Percentiles rank a stretch among this genome's conserved stretches.
These are phyloP conservation scores for Acacia concinna DNA, from an alignment of 331 rosid genomes.

Conservation along the genomic window DNA sequence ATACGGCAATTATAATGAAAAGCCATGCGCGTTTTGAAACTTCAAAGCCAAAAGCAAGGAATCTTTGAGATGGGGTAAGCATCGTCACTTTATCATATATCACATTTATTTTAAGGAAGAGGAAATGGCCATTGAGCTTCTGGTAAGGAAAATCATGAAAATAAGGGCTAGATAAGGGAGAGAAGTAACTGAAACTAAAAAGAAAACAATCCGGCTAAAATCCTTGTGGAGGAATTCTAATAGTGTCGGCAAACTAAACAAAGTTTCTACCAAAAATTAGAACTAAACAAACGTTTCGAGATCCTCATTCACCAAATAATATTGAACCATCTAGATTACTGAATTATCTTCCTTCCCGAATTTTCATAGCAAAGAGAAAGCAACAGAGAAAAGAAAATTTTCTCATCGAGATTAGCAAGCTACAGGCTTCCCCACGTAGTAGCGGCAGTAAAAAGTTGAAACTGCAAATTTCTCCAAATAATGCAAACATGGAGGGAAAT, in stretches of 20 bases:
- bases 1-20: slow-evolving; percentile 14
- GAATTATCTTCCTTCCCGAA: slow-evolving; percentile 12
- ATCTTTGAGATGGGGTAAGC: background rate
- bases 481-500: slow-evolving; percentile 2
- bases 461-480: slow-evolving; percentile 10
- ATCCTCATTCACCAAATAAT: slow-evolving; percentile 16
- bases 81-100: background rate
- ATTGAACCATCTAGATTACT: slow-evolving; percentile 18
- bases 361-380: slow-evolving; percentile 25
- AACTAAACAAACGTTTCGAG: slow-evolving; percentile 1
- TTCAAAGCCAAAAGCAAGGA: slow-evolving; percentile 27
- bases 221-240: background rate
- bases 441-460: background rate
- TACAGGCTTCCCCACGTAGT: slow-evolving; percentile 17
- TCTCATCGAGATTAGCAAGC: slow-evolving; percentile 13
- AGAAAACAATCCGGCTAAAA: background rate
- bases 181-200: background rate
- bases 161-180: background rate
- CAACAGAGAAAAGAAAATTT: slow-evolving; percentile 15
- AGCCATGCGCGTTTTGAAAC: background rate
- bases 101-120: background rate
- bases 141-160: slow-evolving; percentile 9
- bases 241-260: background rate
- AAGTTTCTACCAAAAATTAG: background rate
- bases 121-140: slow-evolving; percentile 25